These are phyloP conservation scores for Phlyctochytrium arcticum DNA, from an alignment of 192 early-diverging fungal species.

Conservation along the genomic window DNA sequence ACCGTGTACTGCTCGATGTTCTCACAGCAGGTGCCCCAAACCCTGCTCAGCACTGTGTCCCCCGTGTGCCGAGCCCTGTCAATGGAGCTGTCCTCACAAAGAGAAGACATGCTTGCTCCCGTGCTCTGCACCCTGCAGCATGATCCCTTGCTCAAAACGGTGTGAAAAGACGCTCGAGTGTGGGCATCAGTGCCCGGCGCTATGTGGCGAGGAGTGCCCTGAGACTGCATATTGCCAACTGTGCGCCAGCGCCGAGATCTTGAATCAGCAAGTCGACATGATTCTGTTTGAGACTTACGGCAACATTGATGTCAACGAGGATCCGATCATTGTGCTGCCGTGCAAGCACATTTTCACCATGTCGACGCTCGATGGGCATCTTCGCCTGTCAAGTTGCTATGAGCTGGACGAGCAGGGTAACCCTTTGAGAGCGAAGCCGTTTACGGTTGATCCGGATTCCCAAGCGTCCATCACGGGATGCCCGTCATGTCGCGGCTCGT, in stretches of 20 bases:
- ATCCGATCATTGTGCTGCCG: constrained; percentile 39
- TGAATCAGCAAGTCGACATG: constrained; percentile 9
- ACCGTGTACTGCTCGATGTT: constrained; percentile 35
- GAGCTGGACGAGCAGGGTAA: neutral
- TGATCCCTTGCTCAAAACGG: constrained; percentile 53
- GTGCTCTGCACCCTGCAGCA: constrained; percentile 53
- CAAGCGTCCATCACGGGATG: constrained; percentile 29
- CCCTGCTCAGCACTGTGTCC: constrained; percentile 36
- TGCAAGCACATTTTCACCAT: constrained; percentile 56
- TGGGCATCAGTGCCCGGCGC: constrained; percentile 34
- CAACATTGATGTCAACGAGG: constrained; percentile 40
- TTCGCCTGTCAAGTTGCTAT: constrained; percentile 44
- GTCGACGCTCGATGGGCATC: constrained; percentile 44
- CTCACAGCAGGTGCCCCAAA: constrained; percentile 34
- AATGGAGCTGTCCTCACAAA: constrained; percentile 51
- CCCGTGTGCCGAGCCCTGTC: constrained; percentile 44
- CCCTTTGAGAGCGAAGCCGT: neutral
- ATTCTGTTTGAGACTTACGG: constrained; percentile 21
- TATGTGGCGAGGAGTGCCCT: constrained; percentile 37
- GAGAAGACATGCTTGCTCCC: constrained; percentile 41
- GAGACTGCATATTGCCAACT: constrained; percentile 13
- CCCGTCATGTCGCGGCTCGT: constrained; percentile 43
- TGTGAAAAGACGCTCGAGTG: constrained; percentile 34
- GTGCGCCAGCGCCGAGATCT: constrained; percentile 10
- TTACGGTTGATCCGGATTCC: neutral